These are phyloP conservation scores for Daldinia childiae DNA, from an alignment of 495 filamentous ascomycete species.

Conservation along the genomic window DNA sequence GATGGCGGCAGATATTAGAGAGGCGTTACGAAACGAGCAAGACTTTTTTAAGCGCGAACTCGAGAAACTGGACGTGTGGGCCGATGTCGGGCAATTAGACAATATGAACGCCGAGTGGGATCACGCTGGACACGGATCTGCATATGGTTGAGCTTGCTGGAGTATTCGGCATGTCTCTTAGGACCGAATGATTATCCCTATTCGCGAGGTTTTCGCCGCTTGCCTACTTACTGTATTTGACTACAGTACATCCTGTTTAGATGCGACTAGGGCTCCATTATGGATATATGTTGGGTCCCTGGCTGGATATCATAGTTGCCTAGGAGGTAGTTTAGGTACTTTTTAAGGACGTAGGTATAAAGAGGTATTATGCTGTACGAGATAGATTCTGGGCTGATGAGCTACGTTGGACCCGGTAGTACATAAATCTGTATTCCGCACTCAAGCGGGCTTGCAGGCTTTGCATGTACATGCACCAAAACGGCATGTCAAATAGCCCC, in stretches of 20 bases:
- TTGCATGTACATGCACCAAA: not conserved
- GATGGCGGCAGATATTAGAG: constrained; percentile 75
- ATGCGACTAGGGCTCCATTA: not conserved
- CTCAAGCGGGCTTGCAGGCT: not conserved
- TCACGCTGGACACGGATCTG: constrained; percentile 31
- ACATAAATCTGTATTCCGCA: not conserved
- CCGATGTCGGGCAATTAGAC: constrained; percentile 50
- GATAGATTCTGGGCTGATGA: not conserved
- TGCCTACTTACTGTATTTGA: not conserved
- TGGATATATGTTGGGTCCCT: not conserved
- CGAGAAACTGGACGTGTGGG: constrained; percentile 75
- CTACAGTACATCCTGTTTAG: not conserved
- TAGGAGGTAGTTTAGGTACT: not conserved
- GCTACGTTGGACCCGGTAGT: not conserved
- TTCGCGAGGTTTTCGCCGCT: not conserved
- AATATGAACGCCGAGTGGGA: constrained; percentile 48
- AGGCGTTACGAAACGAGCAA: constrained; percentile 76
- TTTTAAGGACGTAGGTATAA: not conserved
- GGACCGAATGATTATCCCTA: not conserved
- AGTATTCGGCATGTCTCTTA: constrained; percentile 8
- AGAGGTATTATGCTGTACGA: not conserved
- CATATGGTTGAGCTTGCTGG: constrained; percentile 30
- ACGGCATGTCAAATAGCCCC: not conserved
- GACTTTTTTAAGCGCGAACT: constrained; percentile 92
- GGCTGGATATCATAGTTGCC: not conserved